Conservation (phyloP, 495 filamentous ascomycete species). For the Ascobolus immersus region DNA sequence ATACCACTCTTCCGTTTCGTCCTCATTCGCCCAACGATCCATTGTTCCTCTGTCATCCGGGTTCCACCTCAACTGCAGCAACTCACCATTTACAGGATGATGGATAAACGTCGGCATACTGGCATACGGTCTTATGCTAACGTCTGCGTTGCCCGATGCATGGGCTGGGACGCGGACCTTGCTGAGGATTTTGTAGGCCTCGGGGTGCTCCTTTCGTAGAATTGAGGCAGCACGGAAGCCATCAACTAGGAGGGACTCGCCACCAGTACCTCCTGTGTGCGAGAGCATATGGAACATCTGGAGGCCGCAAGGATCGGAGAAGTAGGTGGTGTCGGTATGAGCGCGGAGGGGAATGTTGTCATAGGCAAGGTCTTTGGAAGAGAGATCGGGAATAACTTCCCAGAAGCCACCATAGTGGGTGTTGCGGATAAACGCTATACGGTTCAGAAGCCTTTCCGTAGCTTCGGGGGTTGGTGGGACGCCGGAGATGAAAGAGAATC, state of each 20-base stretch:
- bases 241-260: conserved; percentile 54
- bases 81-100: conserved; percentile 17
- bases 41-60: conserved; percentile 57
- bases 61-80: conserved; percentile 69
- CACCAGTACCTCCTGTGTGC: conserved; percentile 40
- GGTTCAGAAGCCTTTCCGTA: conserved; percentile 44
- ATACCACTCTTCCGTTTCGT: conserved; percentile 39
- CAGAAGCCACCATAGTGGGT: conserved; percentile 94
- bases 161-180: conserved; percentile 37
- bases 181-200: conserved; percentile 28
- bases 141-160: conserved; percentile 60
- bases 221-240: conserved; percentile 44
- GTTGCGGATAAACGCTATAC: conserved; percentile 54
- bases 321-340: conserved; percentile 89
- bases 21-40: conserved; percentile 17
- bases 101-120: conserved; percentile 43
- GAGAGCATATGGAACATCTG: conserved; percentile 77
- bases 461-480: conserved; percentile 40
- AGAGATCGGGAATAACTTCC: conserved; percentile 73
- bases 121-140: conserved; percentile 42
- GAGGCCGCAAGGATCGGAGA: conserved; percentile 65
- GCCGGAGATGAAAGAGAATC: conserved; percentile 44
- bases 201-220: conserved; percentile 23
- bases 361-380: conserved; percentile 80
- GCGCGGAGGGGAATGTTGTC: conserved; percentile 47